Evolutionary conservation across 345 rosid species (phyloP), one percentile per base, ranked within the genome.

Genomic region (Lumnitzera racemosa): DNA sequence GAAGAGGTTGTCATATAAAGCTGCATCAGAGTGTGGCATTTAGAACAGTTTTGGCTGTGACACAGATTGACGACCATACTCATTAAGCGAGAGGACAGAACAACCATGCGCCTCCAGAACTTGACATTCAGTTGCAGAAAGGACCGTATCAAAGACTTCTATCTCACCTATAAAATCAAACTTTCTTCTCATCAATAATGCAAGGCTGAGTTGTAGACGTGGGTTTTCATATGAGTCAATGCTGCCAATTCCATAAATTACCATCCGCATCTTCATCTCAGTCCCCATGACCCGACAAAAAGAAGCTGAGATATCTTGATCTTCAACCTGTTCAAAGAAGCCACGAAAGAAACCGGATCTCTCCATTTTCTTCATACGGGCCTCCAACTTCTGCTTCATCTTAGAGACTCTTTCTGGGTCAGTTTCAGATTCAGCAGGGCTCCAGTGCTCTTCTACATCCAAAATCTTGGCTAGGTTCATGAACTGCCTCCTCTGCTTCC

Each of bases 11-110:
- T 71, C 65, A 47, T 86, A 94, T 24, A 94, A 60, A 76, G 59
- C 86, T 13, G 87, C 96, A 49, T 90, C 97, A 36, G 96, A 90
- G 58, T 90, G 97, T 13, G 95, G 95, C 99, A 90, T 90, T 70
- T 75, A 88, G 74, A 94, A 90, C 46, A 90, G 78, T 0, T 81
- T 83, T 56, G 99, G 91, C 67, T 74, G 84, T 53, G 43, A 48
- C 56, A 77, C 97, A 58, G 72, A 67, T 20, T 90, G 78, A 13
- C 89, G 81, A 51, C 83, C 99, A 50, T 84, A 84, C 77, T 94
- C 97, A 14, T 94, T 94, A 27, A 84, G 54, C 3, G 85, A 80
- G n/a, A 90, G 69, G 65, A 88, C 87, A 0, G 74, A 73, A 65
- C 96, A 94, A 51, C 92, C 97, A 10, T 90, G 61, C 54, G 75